Evolutionary conservation across 768 basidiomycete species (phyloP).

Genomic region (Mycena chlorophos): DNA sequence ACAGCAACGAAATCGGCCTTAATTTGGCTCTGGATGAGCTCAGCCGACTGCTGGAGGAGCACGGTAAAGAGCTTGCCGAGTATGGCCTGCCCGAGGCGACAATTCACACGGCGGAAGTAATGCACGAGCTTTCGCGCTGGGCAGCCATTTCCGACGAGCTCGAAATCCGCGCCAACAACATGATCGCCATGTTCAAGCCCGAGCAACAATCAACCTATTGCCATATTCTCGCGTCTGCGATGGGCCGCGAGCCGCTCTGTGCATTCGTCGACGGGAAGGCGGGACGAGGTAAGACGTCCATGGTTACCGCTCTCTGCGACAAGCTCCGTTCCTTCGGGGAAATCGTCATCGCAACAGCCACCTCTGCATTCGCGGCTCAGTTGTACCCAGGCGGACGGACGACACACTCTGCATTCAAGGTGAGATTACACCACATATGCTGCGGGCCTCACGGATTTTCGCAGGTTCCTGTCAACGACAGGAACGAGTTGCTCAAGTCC

Average conservation of each 20-base stretch:
- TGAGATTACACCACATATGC: conserved; percentile 18
- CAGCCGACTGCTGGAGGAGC: background rate
- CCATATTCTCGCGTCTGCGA: background rate
- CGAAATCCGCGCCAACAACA: background rate
- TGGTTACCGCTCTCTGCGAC: background rate
- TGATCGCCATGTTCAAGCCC: background rate
- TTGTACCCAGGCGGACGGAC: conserved; percentile 39
- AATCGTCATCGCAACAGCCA: too few relatives aligned
- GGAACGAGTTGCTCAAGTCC: background rate
- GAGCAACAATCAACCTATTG: background rate
- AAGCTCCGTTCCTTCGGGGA: background rate
- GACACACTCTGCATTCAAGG: conserved; percentile 41
- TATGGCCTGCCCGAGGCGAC: background rate
- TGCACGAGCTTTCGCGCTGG: background rate
- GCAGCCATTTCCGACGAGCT: background rate
- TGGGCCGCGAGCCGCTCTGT: background rate
- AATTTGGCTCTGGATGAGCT: background rate
- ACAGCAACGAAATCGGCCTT: background rate
- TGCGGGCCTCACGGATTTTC: too few relatives aligned
- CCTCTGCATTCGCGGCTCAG: too few relatives aligned
- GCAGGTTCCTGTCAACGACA: background rate
- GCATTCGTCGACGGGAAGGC: background rate
- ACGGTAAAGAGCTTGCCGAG: background rate
- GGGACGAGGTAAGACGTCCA: background rate
- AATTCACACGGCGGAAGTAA: too few relatives aligned